phyloP scores from a whole-genome alignment of 2,329 filamentous ascomycete species.

The Venturia oleaginea region DNA sequence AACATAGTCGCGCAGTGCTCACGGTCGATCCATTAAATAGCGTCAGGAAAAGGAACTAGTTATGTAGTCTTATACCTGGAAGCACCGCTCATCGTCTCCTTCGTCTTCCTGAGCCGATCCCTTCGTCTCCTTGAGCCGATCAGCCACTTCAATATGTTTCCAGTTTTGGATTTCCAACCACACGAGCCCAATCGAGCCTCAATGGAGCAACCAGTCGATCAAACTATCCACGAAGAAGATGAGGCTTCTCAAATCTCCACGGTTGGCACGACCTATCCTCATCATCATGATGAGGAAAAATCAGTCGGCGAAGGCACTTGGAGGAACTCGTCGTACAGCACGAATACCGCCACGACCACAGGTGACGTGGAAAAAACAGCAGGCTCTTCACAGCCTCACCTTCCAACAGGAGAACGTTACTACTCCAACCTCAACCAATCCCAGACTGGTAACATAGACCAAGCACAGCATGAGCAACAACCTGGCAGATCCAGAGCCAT shows the following conservation, averaged over 20 bases:
- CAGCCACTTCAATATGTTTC: background rate
- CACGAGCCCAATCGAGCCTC: background rate
- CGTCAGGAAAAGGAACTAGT: background rate
- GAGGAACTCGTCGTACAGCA: background rate
- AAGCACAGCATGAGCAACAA: background rate
- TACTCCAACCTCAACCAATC: background rate
- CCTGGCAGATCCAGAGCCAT: background rate
- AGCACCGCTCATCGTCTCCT: background rate
- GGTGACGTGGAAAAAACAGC: background rate
- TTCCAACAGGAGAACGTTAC: background rate
- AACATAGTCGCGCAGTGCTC: background rate
- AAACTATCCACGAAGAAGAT: background rate
- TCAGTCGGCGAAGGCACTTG: background rate
- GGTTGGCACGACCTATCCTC: background rate
- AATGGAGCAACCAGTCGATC: background rate
- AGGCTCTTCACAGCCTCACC: background rate
- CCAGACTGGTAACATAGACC: background rate
- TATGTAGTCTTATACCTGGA: background rate
- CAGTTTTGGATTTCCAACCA: background rate
- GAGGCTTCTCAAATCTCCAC: background rate
- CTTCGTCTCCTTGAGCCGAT: background rate
- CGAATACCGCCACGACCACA: background rate
- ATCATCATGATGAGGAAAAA: background rate
- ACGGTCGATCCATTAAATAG: background rate
- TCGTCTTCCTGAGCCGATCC: too few species aligned